These are phyloP conservation scores for Rubus parviflorus DNA, from an alignment of 306 rosid species.

Conservation along the genomic window DNA sequence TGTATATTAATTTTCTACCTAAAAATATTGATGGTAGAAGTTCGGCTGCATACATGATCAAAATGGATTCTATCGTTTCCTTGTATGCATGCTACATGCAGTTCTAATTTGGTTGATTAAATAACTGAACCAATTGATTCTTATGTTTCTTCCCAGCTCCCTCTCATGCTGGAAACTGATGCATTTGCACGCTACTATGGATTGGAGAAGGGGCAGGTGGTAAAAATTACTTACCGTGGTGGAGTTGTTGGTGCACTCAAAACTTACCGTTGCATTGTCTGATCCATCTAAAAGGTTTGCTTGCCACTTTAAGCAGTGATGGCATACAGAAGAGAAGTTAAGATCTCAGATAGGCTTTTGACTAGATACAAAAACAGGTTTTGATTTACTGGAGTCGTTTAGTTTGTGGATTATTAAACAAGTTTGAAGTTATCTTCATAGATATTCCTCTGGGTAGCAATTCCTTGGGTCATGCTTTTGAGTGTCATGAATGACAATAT, in stretches of 20 bases:
- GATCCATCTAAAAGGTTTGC: slow-evolving; percentile 1
- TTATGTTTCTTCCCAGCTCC: slow-evolving; percentile 32
- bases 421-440: too few relatives aligned
- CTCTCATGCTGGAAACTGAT: slow-evolving; percentile 44
- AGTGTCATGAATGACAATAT: too few relatives aligned
- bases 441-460: too few relatives aligned
- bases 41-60: background rate
- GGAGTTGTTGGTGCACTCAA: slow-evolving; percentile 24
- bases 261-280: slow-evolving; percentile 39
- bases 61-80: background rate
- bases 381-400: too few relatives aligned
- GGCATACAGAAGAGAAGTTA: background rate
- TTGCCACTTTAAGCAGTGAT: background rate
- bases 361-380: background rate
- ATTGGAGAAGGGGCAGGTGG: slow-evolving; percentile 48
- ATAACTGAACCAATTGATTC: background rate
- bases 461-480: too few relatives aligned
- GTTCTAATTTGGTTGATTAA: background rate
- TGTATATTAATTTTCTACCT: background rate
- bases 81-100: background rate
- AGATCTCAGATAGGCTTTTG: background rate
- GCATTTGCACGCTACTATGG: slow-evolving; percentile 41
- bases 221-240: slow-evolving; percentile 34
- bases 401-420: too few relatives aligned
- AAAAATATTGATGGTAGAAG: background rate